These are phyloP conservation scores for Ophiostoma sp. DNA, from an alignment of 2,329 filamentous ascomycete genomes.

Conservation along the genomic window DNA sequence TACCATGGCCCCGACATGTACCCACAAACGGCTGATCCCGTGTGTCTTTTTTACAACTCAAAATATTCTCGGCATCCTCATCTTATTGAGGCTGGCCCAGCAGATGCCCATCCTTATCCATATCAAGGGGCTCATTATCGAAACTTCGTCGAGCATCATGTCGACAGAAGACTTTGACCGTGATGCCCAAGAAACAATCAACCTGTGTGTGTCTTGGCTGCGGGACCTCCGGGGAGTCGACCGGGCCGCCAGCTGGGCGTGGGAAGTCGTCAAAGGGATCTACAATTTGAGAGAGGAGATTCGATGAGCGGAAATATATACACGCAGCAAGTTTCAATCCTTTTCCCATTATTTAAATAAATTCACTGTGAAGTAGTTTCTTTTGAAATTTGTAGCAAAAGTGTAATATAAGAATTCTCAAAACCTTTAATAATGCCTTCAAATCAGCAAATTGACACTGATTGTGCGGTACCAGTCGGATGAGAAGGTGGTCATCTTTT, in stretches of 20 bases:
- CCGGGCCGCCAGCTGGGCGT: conserved; percentile 51
- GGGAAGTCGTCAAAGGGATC: conserved; percentile 46
- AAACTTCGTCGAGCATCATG: not conserved
- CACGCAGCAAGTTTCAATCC: too few relatives aligned
- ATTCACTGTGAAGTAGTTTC: too few relatives aligned
- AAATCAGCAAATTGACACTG: too few relatives aligned
- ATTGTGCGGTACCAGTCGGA: conserved; percentile 61
- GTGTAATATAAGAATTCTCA: too few relatives aligned
- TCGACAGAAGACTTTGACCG: conserved; percentile 42
- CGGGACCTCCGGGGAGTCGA: conserved; percentile 52
- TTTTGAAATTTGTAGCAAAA: too few relatives aligned
- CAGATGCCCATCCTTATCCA: conserved; percentile 47
- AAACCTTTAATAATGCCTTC: too few relatives aligned
- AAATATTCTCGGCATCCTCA: conserved; percentile 53
- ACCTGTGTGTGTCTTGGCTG: conserved; percentile 55
- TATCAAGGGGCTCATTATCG: conserved; percentile 37
- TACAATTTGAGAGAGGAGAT: conserved; percentile 33
- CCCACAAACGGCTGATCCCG: conserved; percentile 55
- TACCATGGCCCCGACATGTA: conserved; percentile 50
- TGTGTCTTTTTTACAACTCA: conserved; percentile 59
- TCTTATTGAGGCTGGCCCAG: conserved; percentile 51
- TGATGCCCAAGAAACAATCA: conserved; percentile 45
- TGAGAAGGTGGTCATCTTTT: conserved; percentile 90
- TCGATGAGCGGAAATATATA: not conserved
- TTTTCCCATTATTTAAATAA: too few relatives aligned